Conservation (phyloP, 495 filamentous ascomycete genomes). For the Annulohypoxylon stygium region DNA sequence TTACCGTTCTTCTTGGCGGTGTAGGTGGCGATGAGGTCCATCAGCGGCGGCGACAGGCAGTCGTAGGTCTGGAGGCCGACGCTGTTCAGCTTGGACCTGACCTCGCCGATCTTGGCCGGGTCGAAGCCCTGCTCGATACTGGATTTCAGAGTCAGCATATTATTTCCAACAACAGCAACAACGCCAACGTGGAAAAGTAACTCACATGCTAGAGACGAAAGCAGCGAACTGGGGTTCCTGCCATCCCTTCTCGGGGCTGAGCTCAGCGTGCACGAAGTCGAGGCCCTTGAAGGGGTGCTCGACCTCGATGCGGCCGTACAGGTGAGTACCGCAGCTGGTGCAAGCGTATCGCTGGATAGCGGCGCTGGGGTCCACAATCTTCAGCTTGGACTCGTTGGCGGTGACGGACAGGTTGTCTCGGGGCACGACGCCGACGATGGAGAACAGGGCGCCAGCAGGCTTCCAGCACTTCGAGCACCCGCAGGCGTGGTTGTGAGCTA, state of each 20-base stretch:
- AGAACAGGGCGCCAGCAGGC: conserved; percentile 68
- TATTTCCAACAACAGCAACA: too few species aligned
- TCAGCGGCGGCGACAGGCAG: conserved; percentile 66
- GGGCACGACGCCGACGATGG: conserved; percentile 68
- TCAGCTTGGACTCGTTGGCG: conserved; percentile 65
- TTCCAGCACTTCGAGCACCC: conserved; percentile 77
- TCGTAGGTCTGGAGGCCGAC: conserved; percentile 69
- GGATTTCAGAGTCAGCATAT: not conserved
- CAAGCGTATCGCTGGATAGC: conserved; percentile 71
- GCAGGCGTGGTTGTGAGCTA: conserved; percentile 74
- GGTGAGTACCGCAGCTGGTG: conserved; percentile 66
- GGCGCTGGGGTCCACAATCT: conserved; percentile 64
- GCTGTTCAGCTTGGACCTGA: conserved; percentile 61
- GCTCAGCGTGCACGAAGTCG: conserved; percentile 72
- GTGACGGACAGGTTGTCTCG: conserved; percentile 61
- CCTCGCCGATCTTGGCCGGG: conserved; percentile 63
- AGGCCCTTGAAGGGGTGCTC: conserved; percentile 73
- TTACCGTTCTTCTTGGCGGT: conserved; percentile 62
- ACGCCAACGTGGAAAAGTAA: too few species aligned
- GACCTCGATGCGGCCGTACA: conserved; percentile 71
- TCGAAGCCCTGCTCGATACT: conserved; percentile 70
- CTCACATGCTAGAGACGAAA: conserved; percentile 68
- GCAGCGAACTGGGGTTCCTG: conserved; percentile 74
- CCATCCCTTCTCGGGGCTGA: conserved; percentile 68
- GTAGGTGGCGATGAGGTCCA: conserved; percentile 70